phyloP scores from a whole-genome alignment of 495 filamentous ascomycete species.

The Tuber calosporum region DNA sequence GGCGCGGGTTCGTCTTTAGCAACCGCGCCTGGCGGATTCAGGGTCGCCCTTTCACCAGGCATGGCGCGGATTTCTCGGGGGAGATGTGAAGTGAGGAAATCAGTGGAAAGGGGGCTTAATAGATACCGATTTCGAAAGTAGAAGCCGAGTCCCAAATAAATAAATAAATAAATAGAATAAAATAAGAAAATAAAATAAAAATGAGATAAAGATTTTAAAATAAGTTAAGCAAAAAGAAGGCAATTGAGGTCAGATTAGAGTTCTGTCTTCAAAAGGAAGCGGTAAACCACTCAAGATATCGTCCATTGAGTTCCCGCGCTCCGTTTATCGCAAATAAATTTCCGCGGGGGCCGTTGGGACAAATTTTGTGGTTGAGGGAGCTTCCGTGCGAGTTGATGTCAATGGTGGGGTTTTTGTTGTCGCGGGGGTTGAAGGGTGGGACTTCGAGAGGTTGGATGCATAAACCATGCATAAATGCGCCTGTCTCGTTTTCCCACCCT shows the following conservation, averaged over 20 bases:
- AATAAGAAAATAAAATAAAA: background rate
- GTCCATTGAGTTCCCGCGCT: conserved; percentile 15
- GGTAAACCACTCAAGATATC: conserved; percentile 17
- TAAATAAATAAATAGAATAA: conserved; percentile 1
- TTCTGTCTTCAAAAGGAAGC: conserved; percentile 12
- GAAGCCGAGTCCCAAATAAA: background rate
- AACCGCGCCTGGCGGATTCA: conserved; percentile 13
- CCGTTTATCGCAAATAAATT: conserved; percentile 5
- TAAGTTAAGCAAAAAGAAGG: conserved; percentile 5
- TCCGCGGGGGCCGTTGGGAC: conserved; percentile 2
- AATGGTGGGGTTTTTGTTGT: conserved; percentile 20
- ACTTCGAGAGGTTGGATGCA: background rate
- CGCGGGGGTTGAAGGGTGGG: conserved; percentile 7
- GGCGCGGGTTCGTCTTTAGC: conserved; percentile 10
- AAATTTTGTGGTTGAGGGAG: conserved; percentile 7
- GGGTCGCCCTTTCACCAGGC: conserved; percentile 4
- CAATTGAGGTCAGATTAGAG: conserved; percentile 9
- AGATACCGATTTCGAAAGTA: background rate
- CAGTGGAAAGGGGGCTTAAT: background rate
- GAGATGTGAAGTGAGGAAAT: background rate
- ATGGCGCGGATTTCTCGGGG: background rate
- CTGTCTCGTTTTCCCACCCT: background rate
- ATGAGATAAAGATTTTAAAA: conserved; percentile 4
- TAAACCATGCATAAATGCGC: background rate
- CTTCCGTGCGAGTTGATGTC: conserved; percentile 5